phyloP scores from a whole-genome alignment of 495 filamentous ascomycete species.

The Platismatia glauca region DNA sequence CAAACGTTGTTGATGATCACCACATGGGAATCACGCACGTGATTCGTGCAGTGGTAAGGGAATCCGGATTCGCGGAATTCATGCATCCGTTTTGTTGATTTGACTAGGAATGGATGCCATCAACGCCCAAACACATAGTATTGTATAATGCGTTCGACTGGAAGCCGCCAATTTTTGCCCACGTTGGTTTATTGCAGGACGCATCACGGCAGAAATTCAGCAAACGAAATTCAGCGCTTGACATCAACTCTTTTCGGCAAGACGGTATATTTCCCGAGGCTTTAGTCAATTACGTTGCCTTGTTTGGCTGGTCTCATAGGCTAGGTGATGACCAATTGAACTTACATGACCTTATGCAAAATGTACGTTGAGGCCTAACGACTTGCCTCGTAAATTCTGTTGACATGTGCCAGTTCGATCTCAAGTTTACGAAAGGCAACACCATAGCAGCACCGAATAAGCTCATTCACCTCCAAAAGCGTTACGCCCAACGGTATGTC shows the following conservation, averaged over 20 bases:
- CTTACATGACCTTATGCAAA: constrained; percentile 57
- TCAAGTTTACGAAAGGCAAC: constrained; percentile 84
- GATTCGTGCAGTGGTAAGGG: constrained; percentile 69
- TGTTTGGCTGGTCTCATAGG: constrained; percentile 78
- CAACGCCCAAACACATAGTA: constrained; percentile 79
- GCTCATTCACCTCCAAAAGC: constrained; percentile 68
- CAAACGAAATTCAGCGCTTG: constrained; percentile 57
- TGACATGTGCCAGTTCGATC: constrained; percentile 45
- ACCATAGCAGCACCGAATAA: constrained; percentile 76
- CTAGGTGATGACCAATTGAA: constrained; percentile 58
- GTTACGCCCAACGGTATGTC: constrained; percentile 48
- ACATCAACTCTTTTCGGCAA: constrained; percentile 64
- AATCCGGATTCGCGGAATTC: neutral
- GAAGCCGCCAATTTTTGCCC: constrained; percentile 73
- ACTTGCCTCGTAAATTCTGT: neutral
- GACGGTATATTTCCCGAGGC: constrained; percentile 61
- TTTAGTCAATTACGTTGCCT: constrained; percentile 72
- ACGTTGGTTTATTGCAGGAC: constrained; percentile 80
- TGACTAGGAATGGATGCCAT: constrained; percentile 74
- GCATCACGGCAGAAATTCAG: constrained; percentile 72
- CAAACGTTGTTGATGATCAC: constrained; percentile 94
- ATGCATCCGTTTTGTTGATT: constrained; percentile 6
- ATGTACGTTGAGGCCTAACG: constrained; percentile 23
- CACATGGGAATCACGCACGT: constrained; percentile 93
- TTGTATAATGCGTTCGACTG: constrained; percentile 86